Evolutionary conservation across 2,329 filamentous ascomycete species (phyloP), one percentile per base, ranked within the genome.

Genomic region (Fusarium nisikadoi): DNA sequence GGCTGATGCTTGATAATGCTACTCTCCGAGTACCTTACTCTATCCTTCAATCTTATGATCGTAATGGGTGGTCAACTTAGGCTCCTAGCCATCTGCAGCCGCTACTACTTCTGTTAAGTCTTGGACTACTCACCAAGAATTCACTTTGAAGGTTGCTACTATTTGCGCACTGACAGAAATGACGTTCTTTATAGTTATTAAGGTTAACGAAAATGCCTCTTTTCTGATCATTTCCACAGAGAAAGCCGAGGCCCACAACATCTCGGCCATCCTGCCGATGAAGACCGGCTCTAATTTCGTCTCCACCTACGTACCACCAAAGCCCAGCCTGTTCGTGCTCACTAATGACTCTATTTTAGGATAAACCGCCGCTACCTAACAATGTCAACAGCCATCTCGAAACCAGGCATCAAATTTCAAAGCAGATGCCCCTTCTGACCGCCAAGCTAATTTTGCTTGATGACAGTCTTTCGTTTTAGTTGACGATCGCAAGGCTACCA

Each of bases 311-410:
- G 17, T 29, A 29, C 47, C 23, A 52, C 55, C 38, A 25, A 53
- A 58, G 57, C 42, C 52, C 56, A 49, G 47, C 35, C 36, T 41
- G 27, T 38, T 27, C 25, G 25, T 60, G 33, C 49, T 45, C 52
- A 55, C 23, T 33, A 49, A 62, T 49, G 52, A 58, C 43, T 67
- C 70, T 73, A 73, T 72, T 73, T 73, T 73, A 25, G 70, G 70
- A 67, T 59, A 73, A 53, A 60, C 35, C 35, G 54, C 70, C 70
- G 66, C 39, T 27, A 47, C 46, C 45, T 45, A 60, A 29, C 43
- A 38, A 60, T 43, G 35, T 57, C 36, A 36, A 45, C 39, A 20
- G 19, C 16, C 23, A 25, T 38, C 60, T 55, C 27, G 23, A 66
- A 56, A 62, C 39, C 20, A 62, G 65, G 52, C 39, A 27, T 50